Evolutionary conservation across 2,329 filamentous ascomycete species (phyloP).

Genomic region (Aspergillus felis): DNA sequence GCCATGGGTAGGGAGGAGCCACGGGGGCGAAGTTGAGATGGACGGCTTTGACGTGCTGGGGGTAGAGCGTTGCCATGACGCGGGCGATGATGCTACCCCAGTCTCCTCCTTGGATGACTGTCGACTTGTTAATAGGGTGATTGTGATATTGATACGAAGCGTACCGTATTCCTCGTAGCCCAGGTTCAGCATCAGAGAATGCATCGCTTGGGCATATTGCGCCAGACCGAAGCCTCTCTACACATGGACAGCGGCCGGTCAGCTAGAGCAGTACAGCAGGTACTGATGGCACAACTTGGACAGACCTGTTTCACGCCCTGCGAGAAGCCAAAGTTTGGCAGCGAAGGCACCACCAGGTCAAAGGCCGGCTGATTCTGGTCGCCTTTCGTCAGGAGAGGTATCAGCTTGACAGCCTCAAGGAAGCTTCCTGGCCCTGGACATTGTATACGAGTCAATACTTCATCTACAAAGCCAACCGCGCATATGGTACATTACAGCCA

Average conservation of each 20-base stretch:
- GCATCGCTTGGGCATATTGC: slow-evolving; percentile 61
- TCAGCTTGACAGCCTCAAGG: slow-evolving; percentile 46
- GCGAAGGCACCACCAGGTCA: slow-evolving; percentile 50
- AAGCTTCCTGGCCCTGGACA: slow-evolving; percentile 60
- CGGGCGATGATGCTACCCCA: slow-evolving; percentile 66
- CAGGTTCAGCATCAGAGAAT: slow-evolving; percentile 66
- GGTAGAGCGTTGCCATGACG: slow-evolving; percentile 57
- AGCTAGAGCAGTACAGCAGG: neutral
- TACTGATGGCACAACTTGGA: neutral
- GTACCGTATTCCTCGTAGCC: slow-evolving; percentile 60
- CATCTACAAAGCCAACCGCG: neutral
- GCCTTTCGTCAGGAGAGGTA: slow-evolving; percentile 45
- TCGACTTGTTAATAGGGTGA: neutral
- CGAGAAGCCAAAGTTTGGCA: slow-evolving; percentile 58
- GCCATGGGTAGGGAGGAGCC: slow-evolving; percentile 46
- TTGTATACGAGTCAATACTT: neutral
- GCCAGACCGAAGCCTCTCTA: slow-evolving; percentile 55
- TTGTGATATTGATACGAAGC: slow-evolving; percentile 5
- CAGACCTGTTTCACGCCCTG: slow-evolving; percentile 35
- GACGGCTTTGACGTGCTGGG: slow-evolving; percentile 53
- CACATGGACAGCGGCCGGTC: neutral
- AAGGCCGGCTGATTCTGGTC: slow-evolving; percentile 43
- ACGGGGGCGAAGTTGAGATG: slow-evolving; percentile 60
- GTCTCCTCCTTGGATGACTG: slow-evolving; percentile 60
- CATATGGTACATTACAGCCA: slow-evolving; percentile 46